Conservation (phyloP, 345 rosid genomes). For the Gossypioides kirkii region DNA sequence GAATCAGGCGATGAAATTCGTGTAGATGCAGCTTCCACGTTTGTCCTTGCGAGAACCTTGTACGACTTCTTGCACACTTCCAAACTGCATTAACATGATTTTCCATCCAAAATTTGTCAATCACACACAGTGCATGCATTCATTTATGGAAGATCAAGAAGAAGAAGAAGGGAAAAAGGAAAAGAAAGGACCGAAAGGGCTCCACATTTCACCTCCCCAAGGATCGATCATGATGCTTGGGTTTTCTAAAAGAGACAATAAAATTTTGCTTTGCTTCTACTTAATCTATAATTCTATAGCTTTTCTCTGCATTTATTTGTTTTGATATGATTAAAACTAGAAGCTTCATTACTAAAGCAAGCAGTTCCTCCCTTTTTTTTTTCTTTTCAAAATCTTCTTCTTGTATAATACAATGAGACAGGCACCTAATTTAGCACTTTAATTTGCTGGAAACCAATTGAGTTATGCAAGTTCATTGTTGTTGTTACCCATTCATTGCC, state of each 20-base stretch:
- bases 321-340: neutral
- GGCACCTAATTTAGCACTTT: neutral
- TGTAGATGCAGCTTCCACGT: neutral
- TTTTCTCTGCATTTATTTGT: neutral
- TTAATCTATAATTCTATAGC: neutral
- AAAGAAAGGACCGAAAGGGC: neutral
- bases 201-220: neutral
- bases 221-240: neutral
- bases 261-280: conserved; percentile 8
- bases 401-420: neutral
- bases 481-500: neutral
- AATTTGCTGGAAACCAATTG: conserved; percentile 3
- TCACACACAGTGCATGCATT: neutral
- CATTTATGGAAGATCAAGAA: neutral
- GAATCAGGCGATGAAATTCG: neutral
- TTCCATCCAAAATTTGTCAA: neutral
- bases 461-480: neutral
- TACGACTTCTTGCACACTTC: neutral
- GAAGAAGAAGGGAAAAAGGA: neutral
- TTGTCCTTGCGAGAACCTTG: neutral
- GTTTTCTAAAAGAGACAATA: neutral
- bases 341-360: neutral
- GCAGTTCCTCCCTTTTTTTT: neutral
- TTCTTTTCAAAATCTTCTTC: neutral
- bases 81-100: neutral